A percentile compares a stretch with the other conserved stretches of the same genome.
Evolutionary conservation across 139 green algal genomes (phyloP).

Genomic region (Picochlorum sp.): DNA sequence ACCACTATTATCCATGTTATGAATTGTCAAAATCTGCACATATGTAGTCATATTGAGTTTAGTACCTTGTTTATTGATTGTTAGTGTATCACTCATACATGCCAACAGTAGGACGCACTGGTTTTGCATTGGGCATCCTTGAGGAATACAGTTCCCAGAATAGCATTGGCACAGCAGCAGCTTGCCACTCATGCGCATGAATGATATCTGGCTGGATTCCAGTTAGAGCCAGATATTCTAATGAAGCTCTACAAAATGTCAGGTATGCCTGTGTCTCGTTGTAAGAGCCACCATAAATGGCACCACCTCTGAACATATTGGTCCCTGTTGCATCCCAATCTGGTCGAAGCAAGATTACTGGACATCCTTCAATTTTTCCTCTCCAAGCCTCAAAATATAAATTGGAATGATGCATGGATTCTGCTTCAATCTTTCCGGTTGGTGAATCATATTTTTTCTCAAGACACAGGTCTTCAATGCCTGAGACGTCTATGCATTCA

Average conservation of each 20-base stretch:
- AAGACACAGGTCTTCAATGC: slow-evolving; percentile 53
- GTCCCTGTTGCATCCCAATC: slow-evolving; percentile 35
- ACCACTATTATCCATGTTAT: slow-evolving; percentile 91
- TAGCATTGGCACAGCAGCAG: slow-evolving; percentile 53
- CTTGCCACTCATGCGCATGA: slow-evolving; percentile 93
- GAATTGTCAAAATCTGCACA: slow-evolving; percentile 87
- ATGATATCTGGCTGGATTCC: slow-evolving; percentile 47
- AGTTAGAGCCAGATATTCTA: slow-evolving; percentile 64
- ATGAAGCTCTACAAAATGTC: slow-evolving; percentile 79
- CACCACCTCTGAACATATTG: slow-evolving; percentile 66
- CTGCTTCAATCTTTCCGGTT: slow-evolving; percentile 60
- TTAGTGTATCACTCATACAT: too few relatives aligned
- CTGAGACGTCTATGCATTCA: slow-evolving; percentile 55
- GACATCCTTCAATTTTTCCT: slow-evolving; percentile 37
- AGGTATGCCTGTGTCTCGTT: slow-evolving; percentile 94
- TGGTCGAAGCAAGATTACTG: slow-evolving; percentile 57
- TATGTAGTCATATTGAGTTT: too few relatives aligned
- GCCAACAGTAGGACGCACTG: too few relatives aligned
- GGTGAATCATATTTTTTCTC: slow-evolving; percentile 64
- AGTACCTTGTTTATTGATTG: too few relatives aligned
- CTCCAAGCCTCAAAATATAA: slow-evolving; percentile 41
- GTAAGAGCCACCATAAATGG: slow-evolving; percentile 88
- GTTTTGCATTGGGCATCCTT: slow-evolving; percentile 20
- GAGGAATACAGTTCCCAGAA: slow-evolving; percentile 69
- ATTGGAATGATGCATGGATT: slow-evolving; percentile 30